Evolutionary conservation across 2,329 filamentous ascomycete genomes (phyloP).

Genomic region (Aspergillus sojae): DNA sequence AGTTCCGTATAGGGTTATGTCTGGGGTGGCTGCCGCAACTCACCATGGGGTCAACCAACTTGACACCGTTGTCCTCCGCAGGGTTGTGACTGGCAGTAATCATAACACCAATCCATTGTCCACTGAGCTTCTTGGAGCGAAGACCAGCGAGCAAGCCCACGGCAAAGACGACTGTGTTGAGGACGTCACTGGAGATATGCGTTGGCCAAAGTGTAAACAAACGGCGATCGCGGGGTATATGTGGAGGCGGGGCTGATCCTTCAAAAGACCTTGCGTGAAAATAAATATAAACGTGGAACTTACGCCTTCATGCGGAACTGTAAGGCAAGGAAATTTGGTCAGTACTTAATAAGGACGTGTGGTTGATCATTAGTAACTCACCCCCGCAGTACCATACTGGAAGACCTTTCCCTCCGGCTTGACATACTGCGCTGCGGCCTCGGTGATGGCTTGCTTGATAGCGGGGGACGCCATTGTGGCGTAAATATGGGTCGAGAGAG

Average conservation of each 20-base stretch:
- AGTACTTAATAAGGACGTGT: conserved; percentile 11
- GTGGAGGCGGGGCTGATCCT: conserved; percentile 33
- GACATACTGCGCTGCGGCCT: conserved; percentile 52
- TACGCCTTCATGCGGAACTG: conserved; percentile 73
- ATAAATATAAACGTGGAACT: conserved; percentile 33
- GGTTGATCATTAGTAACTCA: conserved; percentile 43
- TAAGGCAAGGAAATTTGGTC: conserved; percentile 14
- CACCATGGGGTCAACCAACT: conserved; percentile 91
- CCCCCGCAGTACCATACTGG: conserved; percentile 64
- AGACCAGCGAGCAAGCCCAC: conserved; percentile 87
- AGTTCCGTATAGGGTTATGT: neutral
- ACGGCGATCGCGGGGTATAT: conserved; percentile 33
- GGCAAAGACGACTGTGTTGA: conserved; percentile 89
- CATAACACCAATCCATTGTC: conserved; percentile 94
- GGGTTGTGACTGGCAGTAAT: conserved; percentile 94
- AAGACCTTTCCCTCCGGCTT: conserved; percentile 56
- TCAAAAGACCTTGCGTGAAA: conserved; percentile 15
- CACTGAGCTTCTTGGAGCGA: conserved; percentile 84
- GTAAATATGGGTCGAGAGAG: conserved; percentile 16
- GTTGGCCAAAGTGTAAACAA: conserved; percentile 39
- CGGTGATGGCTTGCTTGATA: conserved; percentile 48
- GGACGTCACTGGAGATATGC: conserved; percentile 62
- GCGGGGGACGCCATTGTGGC: conserved; percentile 47
- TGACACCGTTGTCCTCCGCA: conserved; percentile 86
- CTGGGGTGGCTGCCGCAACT: conserved; percentile 14